Percentiles rank a stretch among this genome's conserved stretches.
phyloP scores from a whole-genome alignment of 352 stramenopile species.

The Globisporangium yorkense region DNA sequence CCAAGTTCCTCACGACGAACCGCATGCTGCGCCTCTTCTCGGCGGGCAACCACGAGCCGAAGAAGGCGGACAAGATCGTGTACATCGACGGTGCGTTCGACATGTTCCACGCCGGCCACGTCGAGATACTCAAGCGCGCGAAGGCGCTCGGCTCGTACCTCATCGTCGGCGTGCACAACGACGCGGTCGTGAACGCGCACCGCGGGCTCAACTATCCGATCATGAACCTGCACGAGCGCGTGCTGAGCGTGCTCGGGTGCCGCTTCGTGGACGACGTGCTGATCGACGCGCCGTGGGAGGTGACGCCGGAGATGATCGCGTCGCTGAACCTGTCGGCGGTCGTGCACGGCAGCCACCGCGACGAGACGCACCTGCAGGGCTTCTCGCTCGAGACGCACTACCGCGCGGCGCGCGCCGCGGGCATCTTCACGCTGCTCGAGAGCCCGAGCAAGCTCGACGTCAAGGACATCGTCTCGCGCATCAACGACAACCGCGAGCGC shows the following conservation, averaged over 20 bases:
- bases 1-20: conserved; percentile 96
- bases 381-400: conserved; percentile 82
- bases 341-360: conserved; percentile 84
- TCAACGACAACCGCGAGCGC: conserved; percentile 86
- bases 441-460: conserved; percentile 76
- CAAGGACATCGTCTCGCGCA: conserved; percentile 84
- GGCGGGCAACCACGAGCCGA: conserved; percentile 84
- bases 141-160: conserved; percentile 93
- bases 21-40: conserved; percentile 93
- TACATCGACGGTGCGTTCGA: conserved; percentile 99
- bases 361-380: conserved; percentile 47
- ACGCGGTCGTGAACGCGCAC: conserved; percentile 88
- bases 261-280: conserved; percentile 98
- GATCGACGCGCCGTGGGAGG: conserved; percentile 94
- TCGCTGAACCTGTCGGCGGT: conserved; percentile 84
- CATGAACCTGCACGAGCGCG: conserved; percentile 98
- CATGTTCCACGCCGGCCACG: conserved; percentile 98
- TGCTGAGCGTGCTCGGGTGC: conserved; percentile 95
- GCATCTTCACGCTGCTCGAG: conserved; percentile 79
- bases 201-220: conserved; percentile 93
- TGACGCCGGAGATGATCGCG: conserved; percentile 96
- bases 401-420: conserved; percentile 61
- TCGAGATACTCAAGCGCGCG: conserved; percentile 93
- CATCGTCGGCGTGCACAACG: conserved; percentile 96
- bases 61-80: conserved; percentile 89